Conservation (phyloP, 2,329 filamentous ascomycete genomes). For the Colletotrichum sublineola region DNA sequence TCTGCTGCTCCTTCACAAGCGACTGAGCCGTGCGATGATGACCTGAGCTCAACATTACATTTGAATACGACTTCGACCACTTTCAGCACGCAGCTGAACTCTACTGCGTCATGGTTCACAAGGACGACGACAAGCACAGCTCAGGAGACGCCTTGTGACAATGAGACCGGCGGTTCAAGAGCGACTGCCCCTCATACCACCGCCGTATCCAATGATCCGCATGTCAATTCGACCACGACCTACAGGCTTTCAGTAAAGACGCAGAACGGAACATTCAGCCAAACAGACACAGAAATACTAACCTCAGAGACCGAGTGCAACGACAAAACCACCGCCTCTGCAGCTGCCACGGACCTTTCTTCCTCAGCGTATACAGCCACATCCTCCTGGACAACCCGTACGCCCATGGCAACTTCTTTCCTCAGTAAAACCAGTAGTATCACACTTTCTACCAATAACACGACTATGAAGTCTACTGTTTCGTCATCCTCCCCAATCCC, state of each 20-base stretch:
- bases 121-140: neutral
- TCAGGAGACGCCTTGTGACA: neutral
- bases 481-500: neutral
- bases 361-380: neutral
- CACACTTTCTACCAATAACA: slow-evolving; percentile 25
- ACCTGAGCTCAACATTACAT: slow-evolving; percentile 1
- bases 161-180: slow-evolving; percentile 1
- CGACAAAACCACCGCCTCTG: neutral
- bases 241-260: slow-evolving; percentile 1
- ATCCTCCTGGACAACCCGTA: slow-evolving; percentile 17
- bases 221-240: neutral
- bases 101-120: neutral
- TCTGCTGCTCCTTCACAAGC: slow-evolving; percentile 9
- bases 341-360: neutral
- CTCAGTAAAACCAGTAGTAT: slow-evolving; percentile 7
- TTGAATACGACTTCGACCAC: slow-evolving; percentile 2
- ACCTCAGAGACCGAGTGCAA: slow-evolving; percentile 8
- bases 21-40: slow-evolving; percentile 32
- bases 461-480: neutral
- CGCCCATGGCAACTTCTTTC: slow-evolving; percentile 21
- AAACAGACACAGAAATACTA: neutral
- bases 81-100: slow-evolving; percentile 8
- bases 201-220: neutral
- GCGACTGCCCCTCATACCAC: neutral
- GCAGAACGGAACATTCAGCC: neutral